These are phyloP conservation scores for Prototheca wickerhamii DNA, from an alignment of 163 green algal genomes.

Conservation along the genomic window DNA sequence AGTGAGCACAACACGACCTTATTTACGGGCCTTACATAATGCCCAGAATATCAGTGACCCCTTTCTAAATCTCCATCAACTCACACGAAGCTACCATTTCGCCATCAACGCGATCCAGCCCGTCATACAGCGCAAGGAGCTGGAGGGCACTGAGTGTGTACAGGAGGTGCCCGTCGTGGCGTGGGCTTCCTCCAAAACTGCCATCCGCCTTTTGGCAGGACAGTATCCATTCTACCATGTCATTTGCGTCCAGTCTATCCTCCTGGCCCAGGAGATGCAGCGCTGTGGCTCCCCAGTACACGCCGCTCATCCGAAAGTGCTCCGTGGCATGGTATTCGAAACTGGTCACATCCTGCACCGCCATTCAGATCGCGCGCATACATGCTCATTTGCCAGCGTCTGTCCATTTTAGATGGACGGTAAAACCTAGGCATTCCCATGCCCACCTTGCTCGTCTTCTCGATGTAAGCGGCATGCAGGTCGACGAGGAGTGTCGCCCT, in stretches of 20 bases:
- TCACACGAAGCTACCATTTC: slow-evolving; percentile 64
- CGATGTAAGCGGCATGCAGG: slow-evolving; percentile 7
- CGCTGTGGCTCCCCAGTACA: slow-evolving; percentile 95
- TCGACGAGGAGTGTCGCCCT: neutral
- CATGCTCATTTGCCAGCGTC: too few species aligned
- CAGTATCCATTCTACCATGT: slow-evolving; percentile 38
- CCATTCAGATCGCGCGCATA: too few species aligned
- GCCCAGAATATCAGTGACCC: too few species aligned
- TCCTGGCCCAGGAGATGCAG: slow-evolving; percentile 64
- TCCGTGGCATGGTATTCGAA: slow-evolving; percentile 90
- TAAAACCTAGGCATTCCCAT: neutral
- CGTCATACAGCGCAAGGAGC: slow-evolving; percentile 83
- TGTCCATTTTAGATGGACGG: neutral
- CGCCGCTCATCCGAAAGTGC: slow-evolving; percentile 93
- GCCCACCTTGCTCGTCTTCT: slow-evolving; percentile 6
- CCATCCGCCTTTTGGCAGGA: slow-evolving; percentile 60
- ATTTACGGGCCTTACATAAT: too few species aligned
- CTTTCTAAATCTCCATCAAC: slow-evolving; percentile 16
- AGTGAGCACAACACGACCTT: too few species aligned
- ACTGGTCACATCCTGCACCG: slow-evolving; percentile 47
- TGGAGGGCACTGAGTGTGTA: slow-evolving; percentile 93
- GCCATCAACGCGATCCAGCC: slow-evolving; percentile 63
- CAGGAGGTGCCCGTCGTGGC: slow-evolving; percentile 91
- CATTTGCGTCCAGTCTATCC: slow-evolving; percentile 53
- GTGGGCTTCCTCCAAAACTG: slow-evolving; percentile 75